phyloP scores from a whole-genome alignment of 352 stramenopile species.

The Globisporangium rhizosaccharum region DNA sequence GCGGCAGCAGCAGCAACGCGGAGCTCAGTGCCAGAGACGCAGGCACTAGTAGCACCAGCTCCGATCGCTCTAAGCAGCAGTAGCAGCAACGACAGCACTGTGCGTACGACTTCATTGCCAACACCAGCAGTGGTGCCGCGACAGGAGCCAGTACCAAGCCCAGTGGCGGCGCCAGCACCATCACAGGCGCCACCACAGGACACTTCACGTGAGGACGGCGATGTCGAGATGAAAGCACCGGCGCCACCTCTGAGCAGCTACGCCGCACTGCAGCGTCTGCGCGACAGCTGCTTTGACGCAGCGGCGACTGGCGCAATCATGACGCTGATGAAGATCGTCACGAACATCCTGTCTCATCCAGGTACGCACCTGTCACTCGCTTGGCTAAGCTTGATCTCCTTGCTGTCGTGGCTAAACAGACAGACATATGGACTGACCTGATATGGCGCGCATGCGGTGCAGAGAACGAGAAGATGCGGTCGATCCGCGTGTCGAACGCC shows the following conservation, averaged over 20 bases:
- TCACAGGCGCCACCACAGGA: neutral
- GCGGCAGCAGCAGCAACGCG: slow-evolving; percentile 1
- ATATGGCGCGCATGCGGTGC: neutral
- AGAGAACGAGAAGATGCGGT: slow-evolving; percentile 82
- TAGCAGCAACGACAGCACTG: neutral
- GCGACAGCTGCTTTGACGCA: slow-evolving; percentile 72
- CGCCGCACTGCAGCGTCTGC: slow-evolving; percentile 64
- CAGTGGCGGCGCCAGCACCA: neutral
- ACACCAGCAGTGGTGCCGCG: neutral
- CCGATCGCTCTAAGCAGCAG: neutral
- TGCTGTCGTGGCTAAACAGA: neutral
- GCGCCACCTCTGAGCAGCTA: slow-evolving; percentile 32
- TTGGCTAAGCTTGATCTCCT: neutral
- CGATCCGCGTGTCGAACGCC: slow-evolving; percentile 74
- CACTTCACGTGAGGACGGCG: slow-evolving; percentile 7
- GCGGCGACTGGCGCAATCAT: slow-evolving; percentile 49
- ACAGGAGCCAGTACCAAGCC: no score
- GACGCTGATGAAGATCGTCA: slow-evolving; percentile 84
- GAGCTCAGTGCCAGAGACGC: neutral
- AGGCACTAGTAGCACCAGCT: neutral
- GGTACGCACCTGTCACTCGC: slow-evolving; percentile 24
- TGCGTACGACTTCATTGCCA: neutral
- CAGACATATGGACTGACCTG: neutral
- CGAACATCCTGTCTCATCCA: slow-evolving; percentile 77
- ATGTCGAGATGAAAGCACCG: slow-evolving; percentile 47